Evolutionary conservation across 352 stramenopile species (phyloP), one percentile per base, ranked within the genome.

Genomic region (Phytopythium sindhum): DNA sequence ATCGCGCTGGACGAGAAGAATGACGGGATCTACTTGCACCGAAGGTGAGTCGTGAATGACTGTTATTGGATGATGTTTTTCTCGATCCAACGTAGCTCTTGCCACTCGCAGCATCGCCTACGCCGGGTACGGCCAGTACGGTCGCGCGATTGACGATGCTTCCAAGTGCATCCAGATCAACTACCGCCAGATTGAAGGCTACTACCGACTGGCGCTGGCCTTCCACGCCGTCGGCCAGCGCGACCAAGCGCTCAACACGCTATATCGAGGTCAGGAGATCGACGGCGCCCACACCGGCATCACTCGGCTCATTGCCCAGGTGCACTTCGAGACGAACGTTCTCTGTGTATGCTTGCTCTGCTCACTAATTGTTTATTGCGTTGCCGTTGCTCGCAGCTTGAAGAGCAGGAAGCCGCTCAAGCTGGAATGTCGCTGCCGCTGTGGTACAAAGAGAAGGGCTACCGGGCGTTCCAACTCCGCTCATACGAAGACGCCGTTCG

Each of bases 391-490:
- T 62, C 62, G 17, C 60, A 84, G 61, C 72, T 87, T 33, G 78
- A 87, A 61, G 69, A 50, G 33, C 69, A 83, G 57, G 69, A 82
- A 45, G 74, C 78, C 1, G 75, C 73, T 15, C 29, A 69, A 7
- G 74, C 78, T 8, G 67, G 67, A 14, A 64, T 84, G 21, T 53
- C 64, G 23, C 53, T 85, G 6, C 58, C 75, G 1, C 57, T 65
- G 21, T 87, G 78, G 78, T 81, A 83, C 65, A 87, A 87, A 55
- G 69, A 80, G 55, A 79, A 97, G 76, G 93, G 93, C 28, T 98
- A 98, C 67, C 77, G 81, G 12, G 94, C 91, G 37, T 98, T 98
- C 74, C 94, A 97, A 71, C 58, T 80, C 29, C 85, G 89, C 15
- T 86, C 95, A 51, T 98, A 96, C 62, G 77, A 80, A 26, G 71